Conservation (phyloP, 148 eudicot species). For the Linanthus parryae region DNA sequence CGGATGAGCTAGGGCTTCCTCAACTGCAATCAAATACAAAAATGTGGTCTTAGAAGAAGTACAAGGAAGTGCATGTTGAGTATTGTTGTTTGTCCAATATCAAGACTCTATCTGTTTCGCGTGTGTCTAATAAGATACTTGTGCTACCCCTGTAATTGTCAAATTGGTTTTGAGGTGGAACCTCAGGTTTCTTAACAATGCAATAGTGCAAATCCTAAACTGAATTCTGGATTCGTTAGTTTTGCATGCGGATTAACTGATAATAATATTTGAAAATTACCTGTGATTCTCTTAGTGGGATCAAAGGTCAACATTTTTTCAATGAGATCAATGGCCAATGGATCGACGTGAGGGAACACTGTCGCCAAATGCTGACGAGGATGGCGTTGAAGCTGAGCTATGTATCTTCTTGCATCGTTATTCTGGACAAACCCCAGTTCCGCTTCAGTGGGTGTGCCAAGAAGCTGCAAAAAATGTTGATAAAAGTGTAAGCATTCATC, state of each 20-base stretch:
- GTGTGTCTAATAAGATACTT: too few relatives aligned
- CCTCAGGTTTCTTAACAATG: too few relatives aligned
- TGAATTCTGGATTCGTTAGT: too few relatives aligned
- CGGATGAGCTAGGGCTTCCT: constrained; percentile 79
- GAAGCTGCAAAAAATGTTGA: constrained; percentile 37
- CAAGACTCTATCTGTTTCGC: too few relatives aligned
- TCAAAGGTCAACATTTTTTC: constrained; percentile 86
- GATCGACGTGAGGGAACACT: constrained; percentile 68
- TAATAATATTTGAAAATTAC: too few relatives aligned
- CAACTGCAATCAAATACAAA: constrained; percentile 39
- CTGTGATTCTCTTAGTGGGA: constrained; percentile 80
- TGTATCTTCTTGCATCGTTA: constrained; percentile 79
- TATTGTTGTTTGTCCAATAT: too few relatives aligned
- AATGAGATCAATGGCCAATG: constrained; percentile 70
- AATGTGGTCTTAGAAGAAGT: neutral
- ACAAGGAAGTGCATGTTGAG: neutral
- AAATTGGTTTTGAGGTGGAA: too few relatives aligned
- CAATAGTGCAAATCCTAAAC: too few relatives aligned
- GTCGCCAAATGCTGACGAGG: constrained; percentile 54
- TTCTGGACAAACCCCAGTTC: constrained; percentile 60
- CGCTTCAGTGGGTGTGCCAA: constrained; percentile 78
- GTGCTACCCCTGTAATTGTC: too few relatives aligned
- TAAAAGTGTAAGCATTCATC: constrained; percentile 3
- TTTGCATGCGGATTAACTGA: too few relatives aligned
- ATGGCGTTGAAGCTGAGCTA: constrained; percentile 60